These are phyloP conservation scores for Syzygium oleosum DNA, from an alignment of 345 rosid genomes.

Conservation along the genomic window DNA sequence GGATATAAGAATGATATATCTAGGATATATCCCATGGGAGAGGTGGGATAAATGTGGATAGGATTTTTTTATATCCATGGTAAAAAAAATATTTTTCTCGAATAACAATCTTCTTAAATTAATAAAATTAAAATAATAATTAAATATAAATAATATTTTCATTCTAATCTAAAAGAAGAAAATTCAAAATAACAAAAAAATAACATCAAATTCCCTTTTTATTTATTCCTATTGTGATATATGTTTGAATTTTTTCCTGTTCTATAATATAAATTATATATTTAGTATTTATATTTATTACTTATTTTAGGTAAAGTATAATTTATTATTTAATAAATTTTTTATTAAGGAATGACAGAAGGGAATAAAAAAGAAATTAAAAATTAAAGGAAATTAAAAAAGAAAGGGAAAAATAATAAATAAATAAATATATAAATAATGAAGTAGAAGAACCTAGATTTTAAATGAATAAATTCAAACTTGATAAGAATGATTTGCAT, in stretches of 20 bases:
- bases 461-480: neutral
- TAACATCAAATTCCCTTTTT: too few species aligned
- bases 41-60: neutral
- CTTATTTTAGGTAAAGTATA: neutral
- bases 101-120: too few species aligned
- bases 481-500: neutral
- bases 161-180: too few species aligned
- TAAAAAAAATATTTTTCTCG: neutral
- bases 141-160: too few species aligned
- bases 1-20: too few species aligned
- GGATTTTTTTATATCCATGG: neutral
- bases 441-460: neutral
- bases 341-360: neutral
- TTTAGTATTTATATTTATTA: too few species aligned
- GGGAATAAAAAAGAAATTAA: neutral
- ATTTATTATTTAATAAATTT: too few species aligned
- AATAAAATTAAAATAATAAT: too few species aligned
- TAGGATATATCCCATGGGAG: neutral
- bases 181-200: too few species aligned
- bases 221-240: neutral
- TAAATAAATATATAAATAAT: too few species aligned
- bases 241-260: neutral
- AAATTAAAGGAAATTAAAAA: neutral
- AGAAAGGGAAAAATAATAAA: neutral
- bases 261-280: neutral